A percentile compares a stretch with the other conserved stretches of the same genome.
Conservation (phyloP, 2,329 filamentous ascomycete species). For the Ophiosphaerella herpotricha region DNA sequence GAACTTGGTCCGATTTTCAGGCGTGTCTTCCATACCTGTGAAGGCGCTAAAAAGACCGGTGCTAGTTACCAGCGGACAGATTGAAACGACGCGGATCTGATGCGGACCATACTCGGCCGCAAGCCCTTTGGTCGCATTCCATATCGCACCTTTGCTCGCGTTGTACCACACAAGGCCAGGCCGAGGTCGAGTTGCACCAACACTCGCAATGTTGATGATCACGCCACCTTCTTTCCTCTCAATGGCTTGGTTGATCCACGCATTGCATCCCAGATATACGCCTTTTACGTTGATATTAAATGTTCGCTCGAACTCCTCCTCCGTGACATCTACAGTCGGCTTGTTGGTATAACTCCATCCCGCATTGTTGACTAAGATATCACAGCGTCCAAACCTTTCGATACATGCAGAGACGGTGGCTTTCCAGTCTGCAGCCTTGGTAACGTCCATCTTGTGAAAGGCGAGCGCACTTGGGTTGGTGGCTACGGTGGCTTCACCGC, state of each 20-base stretch:
- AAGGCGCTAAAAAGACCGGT: constrained; percentile 67
- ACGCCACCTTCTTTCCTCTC: constrained; percentile 61
- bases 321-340: constrained; percentile 66
- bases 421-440: constrained; percentile 57
- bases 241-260: constrained; percentile 65
- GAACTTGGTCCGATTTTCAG: constrained; percentile 57
- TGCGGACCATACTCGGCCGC: constrained; percentile 75
- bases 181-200: constrained; percentile 65
- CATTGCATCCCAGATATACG: constrained; percentile 64
- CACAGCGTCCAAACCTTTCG: constrained; percentile 59
- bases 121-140: constrained; percentile 67
- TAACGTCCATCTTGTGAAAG: constrained; percentile 57
- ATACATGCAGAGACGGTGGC: constrained; percentile 58
- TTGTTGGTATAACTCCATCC: constrained; percentile 59
- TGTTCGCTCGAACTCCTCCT: constrained; percentile 68
- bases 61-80: constrained; percentile 69
- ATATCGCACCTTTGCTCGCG: constrained; percentile 68
- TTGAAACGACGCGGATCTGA: constrained; percentile 73
- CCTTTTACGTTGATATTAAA: constrained; percentile 73
- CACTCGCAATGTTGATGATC: constrained; percentile 70
- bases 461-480: constrained; percentile 44
- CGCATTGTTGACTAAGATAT: constrained; percentile 66
- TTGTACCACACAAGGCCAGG: constrained; percentile 72
- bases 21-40: constrained; percentile 65
- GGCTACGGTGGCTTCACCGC: constrained; percentile 56